Conservation (phyloP, 2,329 filamentous ascomycete genomes). For the Seiridium cupressi region DNA sequence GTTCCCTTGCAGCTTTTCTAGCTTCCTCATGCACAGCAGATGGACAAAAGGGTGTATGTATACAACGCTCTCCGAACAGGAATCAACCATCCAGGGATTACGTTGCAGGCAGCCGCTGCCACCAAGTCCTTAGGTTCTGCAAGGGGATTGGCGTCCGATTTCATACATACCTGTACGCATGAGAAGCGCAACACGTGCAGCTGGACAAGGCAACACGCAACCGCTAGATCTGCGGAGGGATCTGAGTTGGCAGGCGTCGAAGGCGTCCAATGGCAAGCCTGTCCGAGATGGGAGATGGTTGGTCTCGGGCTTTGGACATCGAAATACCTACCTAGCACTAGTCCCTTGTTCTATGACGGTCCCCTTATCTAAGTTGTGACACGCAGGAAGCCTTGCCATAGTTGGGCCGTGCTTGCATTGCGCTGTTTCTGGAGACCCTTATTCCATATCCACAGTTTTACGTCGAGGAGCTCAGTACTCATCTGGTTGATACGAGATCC, state of each 20-base stretch:
- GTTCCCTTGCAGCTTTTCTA: background rate
- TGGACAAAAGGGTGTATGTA: background rate
- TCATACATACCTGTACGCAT: background rate
- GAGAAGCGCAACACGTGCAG: background rate
- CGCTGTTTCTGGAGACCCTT: no score
- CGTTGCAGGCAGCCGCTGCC: background rate
- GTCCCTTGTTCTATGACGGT: no score
- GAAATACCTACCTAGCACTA: no score
- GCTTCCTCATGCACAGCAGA: background rate
- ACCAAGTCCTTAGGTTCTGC: background rate
- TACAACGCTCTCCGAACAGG: background rate
- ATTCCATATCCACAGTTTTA: no score
- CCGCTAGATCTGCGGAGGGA: background rate
- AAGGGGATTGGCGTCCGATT: background rate
- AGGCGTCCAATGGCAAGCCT: background rate
- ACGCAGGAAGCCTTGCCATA: background rate
- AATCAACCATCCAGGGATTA: background rate
- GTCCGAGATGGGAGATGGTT: background rate
- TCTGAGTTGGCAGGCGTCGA: background rate
- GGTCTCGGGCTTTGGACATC: no score
- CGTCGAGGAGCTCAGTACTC: no score
- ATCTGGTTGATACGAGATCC: no score
- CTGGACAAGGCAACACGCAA: background rate
- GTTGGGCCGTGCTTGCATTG: no score
- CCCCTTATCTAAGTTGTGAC: background rate